Evolutionary conservation across 768 basidiomycete genomes (phyloP).

Genomic region (Tricholoma sp.): DNA sequence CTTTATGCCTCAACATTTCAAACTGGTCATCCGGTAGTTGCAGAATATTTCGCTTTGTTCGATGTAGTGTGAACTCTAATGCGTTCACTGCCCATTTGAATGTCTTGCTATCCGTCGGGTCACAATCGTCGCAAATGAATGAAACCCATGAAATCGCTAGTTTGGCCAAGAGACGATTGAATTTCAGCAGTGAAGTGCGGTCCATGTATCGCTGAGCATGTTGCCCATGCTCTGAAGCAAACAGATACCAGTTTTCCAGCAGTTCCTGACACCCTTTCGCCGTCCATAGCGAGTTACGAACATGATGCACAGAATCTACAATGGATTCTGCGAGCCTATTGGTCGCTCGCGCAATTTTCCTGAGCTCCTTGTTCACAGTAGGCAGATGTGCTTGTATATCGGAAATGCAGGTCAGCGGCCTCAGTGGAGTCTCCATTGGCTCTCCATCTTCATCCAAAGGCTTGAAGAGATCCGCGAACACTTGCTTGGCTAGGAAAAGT

Average conservation of each 20-base stretch:
- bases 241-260: conserved; percentile 90
- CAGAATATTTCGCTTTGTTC: conserved; percentile 87
- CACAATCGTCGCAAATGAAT: conserved; percentile 97
- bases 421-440: conserved; percentile 35
- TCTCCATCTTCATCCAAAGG: conserved; percentile 63
- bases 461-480: conserved; percentile 63
- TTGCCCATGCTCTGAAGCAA: conserved; percentile 94
- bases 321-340: conserved; percentile 90
- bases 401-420: conserved; percentile 46
- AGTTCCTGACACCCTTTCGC: conserved; percentile 74
- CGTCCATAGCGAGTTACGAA: conserved; percentile 61
- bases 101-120: conserved; percentile 90
- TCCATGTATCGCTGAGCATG: conserved; percentile 91
- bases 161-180: conserved; percentile 79
- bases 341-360: conserved; percentile 86
- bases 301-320: conserved; percentile 86
- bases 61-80: conserved; percentile 84
- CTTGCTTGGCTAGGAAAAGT: conserved; percentile 70
- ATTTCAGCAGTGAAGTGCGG: conserved; percentile 58
- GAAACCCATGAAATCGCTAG: conserved; percentile 97
- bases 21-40: conserved; percentile 88
- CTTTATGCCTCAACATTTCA: conserved; percentile 82
- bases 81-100: conserved; percentile 99
- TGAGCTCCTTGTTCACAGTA: conserved; percentile 80
- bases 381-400: conserved; percentile 92